phyloP scores from a whole-genome alignment of 1,284 basidiomycete species.

The Neotropicomus parvogracilis region DNA sequence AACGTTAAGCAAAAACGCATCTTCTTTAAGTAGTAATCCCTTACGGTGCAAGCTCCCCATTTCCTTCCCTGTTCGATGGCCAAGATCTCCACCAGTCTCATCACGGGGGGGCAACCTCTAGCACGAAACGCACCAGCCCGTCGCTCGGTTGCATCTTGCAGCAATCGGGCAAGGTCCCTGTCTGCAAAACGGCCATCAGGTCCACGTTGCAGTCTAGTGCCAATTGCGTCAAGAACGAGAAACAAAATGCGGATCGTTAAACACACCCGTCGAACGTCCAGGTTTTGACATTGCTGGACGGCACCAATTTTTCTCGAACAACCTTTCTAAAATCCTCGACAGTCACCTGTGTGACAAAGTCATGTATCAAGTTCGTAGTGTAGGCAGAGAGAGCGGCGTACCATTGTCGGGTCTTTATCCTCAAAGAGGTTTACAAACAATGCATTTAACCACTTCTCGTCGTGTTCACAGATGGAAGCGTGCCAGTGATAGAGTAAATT shows the following conservation, averaged over 20 bases:
- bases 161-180: constrained; percentile 59
- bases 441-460: constrained; percentile 58
- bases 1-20: constrained; percentile 44
- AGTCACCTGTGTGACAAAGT: constrained; percentile 36
- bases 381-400: constrained; percentile 19
- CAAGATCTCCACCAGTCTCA: constrained; percentile 71
- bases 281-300: constrained; percentile 36
- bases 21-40: constrained; percentile 17
- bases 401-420: constrained; percentile 39
- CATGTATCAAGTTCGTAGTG: constrained; percentile 7
- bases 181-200: constrained; percentile 63
- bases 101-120: constrained; percentile 64
- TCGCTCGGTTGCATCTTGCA: constrained; percentile 64
- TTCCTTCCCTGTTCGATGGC: constrained; percentile 65
- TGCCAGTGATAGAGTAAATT: constrained; percentile 78
- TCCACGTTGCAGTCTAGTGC: constrained; percentile 48
- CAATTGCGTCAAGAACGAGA: constrained; percentile 1
- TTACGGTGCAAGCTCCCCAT: constrained; percentile 74
- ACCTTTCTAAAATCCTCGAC: constrained; percentile 41
- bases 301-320: constrained; percentile 35
- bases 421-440: constrained; percentile 46
- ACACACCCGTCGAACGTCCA: constrained; percentile 57
- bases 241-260: neutral
- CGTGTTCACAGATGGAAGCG: constrained; percentile 55
- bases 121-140: constrained; percentile 73